phyloP scores from a whole-genome alignment of 164 flowering plant species.

The Brasenia schreberi region DNA sequence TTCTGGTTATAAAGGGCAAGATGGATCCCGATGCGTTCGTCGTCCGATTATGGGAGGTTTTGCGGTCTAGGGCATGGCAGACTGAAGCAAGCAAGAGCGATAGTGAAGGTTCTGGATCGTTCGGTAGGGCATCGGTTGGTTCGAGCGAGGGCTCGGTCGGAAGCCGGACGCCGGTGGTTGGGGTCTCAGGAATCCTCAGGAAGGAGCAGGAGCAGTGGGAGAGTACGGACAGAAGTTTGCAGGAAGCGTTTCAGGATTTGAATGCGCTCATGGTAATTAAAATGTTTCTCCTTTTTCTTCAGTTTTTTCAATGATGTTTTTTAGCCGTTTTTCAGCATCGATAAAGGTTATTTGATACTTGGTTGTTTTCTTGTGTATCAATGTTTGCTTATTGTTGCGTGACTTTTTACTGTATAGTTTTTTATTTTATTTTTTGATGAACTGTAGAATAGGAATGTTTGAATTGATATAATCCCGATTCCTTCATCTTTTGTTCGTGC shows the following conservation, averaged over 20 bases:
- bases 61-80: constrained; percentile 80
- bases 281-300: not conserved
- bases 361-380: too few relatives aligned
- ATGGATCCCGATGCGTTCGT: constrained; percentile 49
- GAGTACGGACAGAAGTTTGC: constrained; percentile 88
- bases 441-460: too few relatives aligned
- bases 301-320: not conserved
- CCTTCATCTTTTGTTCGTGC: too few relatives aligned
- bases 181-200: constrained; percentile 87
- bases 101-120: constrained; percentile 6
- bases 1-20: constrained; percentile 62
- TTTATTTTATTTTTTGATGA: too few relatives aligned
- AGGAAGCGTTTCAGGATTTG: constrained; percentile 91
- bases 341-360: too few relatives aligned
- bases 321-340: too few relatives aligned
- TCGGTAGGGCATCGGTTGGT: constrained; percentile 8
- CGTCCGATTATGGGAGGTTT: constrained; percentile 55
- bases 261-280: constrained; percentile 86
- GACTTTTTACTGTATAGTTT: too few relatives aligned
- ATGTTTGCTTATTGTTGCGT: too few relatives aligned
- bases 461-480: too few relatives aligned
- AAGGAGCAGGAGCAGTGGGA: constrained; percentile 98
- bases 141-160: constrained; percentile 20
- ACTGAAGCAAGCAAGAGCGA: constrained; percentile 6
- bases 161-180: constrained; percentile 41